Evolutionary conservation across 768 basidiomycete genomes (phyloP), one percentile per base, ranked within the genome.

Genomic region (Scleroderma citrinum): DNA sequence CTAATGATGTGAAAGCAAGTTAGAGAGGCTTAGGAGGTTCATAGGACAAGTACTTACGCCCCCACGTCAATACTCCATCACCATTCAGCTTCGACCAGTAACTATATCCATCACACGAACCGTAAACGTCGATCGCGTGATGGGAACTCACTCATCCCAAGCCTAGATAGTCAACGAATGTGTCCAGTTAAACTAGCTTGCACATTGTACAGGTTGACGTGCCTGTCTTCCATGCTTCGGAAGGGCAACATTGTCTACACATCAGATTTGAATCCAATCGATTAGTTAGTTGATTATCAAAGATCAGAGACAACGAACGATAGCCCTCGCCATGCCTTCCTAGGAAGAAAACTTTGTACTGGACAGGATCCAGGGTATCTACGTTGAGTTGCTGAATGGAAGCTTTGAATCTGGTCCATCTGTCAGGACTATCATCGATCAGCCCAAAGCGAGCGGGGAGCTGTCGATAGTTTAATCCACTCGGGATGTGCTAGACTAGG

Each of bases 281-380:
- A 76, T 76, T 0, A 72, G 82, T 3, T 80, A 70, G 50, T 85
- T 83, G 66, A 84, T 81, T 82, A 16, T 21, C 31, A 16, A 8
- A 24, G 49, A 16, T 31, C 26, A 24, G 20, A 30, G 2, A 30
- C 20, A n/a, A 69, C 83, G 55, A 62, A 87, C 86, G 86, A 56
- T 74, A 78, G 47, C 85, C 87, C 63, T 89, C 70, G 1, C 87
- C 87, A 52, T 91, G 87, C 54, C 87, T 71, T 2, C 76, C 77
- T 2, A 88, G 63, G 49, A 83, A 77, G 47, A 89, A 68, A 12
- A 85, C 69, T 56, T 88, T 90, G 67, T 82, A 83, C 11, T 64
- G 64, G 20, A 69, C 70, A 2, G 64, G 68, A 0, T 57, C 44
- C 2, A 63, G 62, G 1, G 77, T 72, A 3, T 56, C 53, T 1